Evolutionary conservation across 1,284 basidiomycete genomes (phyloP), one percentile per base, ranked within the genome.

Genomic region (Irpex lacteus): DNA sequence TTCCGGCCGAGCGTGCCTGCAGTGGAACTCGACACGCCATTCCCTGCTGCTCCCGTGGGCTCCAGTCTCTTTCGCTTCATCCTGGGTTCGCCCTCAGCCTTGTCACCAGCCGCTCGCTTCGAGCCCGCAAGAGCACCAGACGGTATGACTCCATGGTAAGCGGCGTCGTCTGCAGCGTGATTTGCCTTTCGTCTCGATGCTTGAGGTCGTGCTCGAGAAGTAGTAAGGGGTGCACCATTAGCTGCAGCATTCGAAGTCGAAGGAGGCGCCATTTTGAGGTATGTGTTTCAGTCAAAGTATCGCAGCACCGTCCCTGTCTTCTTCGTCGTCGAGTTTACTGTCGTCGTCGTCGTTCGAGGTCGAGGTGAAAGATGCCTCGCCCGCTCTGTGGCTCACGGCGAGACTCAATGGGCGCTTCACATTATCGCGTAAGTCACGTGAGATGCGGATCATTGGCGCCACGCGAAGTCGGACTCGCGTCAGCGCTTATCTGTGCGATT

Each of bases 11-110:
- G 21, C 26, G 53, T 47, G 13, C 21, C 54, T 15, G 54, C 37
- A 26, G 61, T 66, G 70, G 67, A 73, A 73, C 66, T 68, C 64
- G 69, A 64, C 69, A 53, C 19, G 34, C 32, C 44, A 49, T 63
- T 59, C 32, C 70, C 65, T 60, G 19, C 38, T 13, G 63, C 50
- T 5, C 11, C 59, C 32, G 76, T 65, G 15, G 74, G 62, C 36
- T 88, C 89, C 44, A 84, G 79, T 67, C 88, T 82, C 75, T 91
- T 92, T 68, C 90, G 77, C 76, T 92, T 92, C 63, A 81, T 78
- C 60, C 90, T 80, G 18, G 86, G 84, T 68, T 91, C 89, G 18
- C 87, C 86, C 3, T 90, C 89, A 3, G 69, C 69, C 15, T 70
- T 66, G 38, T 75, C 74, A 21, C 55, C 64, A 0, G 74, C 74